These are phyloP conservation scores for Oryza coarctata DNA, from an alignment of 176 grass and related monocot species.

Conservation along the genomic window DNA sequence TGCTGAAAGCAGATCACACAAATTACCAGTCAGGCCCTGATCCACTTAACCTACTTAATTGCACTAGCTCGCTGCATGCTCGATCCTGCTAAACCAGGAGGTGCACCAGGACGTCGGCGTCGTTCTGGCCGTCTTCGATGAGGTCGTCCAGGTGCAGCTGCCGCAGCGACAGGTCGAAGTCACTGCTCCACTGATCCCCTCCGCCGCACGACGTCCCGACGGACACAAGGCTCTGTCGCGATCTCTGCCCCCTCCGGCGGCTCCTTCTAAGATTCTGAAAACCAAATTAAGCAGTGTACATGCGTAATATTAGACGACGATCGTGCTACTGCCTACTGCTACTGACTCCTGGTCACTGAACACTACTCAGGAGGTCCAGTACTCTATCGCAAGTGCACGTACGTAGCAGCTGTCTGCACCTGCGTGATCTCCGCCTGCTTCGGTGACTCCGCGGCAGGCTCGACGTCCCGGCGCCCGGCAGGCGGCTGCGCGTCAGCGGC, in stretches of 20 bases:
- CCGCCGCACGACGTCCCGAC: slow-evolving; percentile 42
- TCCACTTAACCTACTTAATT: background rate
- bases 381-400: background rate
- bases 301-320: background rate
- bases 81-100: slow-evolving; percentile 62
- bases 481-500: slow-evolving; percentile 30
- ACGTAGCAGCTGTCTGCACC: background rate
- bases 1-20: slow-evolving; percentile 47
- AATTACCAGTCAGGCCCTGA: background rate
- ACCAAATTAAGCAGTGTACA: background rate
- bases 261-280: slow-evolving; percentile 23
- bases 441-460: background rate
- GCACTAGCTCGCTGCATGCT: background rate
- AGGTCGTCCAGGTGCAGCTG: slow-evolving; percentile 61
- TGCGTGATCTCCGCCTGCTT: slow-evolving; percentile 21
- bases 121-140: slow-evolving; percentile 49
- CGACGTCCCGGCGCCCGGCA: background rate
- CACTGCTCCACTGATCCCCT: slow-evolving; percentile 58
- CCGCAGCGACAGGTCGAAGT: slow-evolving; percentile 63
- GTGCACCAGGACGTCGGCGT: slow-evolving; percentile 53
- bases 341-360: no score
- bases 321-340: background rate
- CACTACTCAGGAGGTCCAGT: no score
- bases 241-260: slow-evolving; percentile 23
- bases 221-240: slow-evolving; percentile 50